phyloP scores from a whole-genome alignment of 208 protist species.

The Acanthamoeba culbertsoni region DNA sequence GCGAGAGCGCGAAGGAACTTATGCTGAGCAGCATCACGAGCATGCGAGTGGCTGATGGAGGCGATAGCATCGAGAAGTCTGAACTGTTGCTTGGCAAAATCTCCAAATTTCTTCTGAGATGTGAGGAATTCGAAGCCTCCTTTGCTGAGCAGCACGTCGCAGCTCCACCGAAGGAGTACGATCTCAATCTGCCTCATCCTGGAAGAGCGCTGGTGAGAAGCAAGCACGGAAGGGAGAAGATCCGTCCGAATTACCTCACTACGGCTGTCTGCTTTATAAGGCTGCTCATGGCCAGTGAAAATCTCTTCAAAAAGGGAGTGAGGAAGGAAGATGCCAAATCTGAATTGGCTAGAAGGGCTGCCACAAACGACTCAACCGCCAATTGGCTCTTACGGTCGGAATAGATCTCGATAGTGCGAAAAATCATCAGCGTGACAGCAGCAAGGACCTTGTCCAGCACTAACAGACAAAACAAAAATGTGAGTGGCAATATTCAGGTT shows the following conservation, averaged over 20 bases:
- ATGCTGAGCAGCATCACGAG: not conserved
- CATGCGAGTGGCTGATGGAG: not conserved
- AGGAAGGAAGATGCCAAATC: slow-evolving; percentile 6
- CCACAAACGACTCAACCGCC: slow-evolving; percentile 40
- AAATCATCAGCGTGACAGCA: slow-evolving; percentile 10
- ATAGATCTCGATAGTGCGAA: slow-evolving; percentile 28
- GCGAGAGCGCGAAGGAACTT: not conserved
- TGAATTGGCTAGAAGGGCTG: not conserved
- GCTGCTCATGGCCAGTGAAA: not conserved
- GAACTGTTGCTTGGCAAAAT: slow-evolving; percentile 59
- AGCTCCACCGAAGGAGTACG: slow-evolving; percentile 44
- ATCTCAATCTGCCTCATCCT: slow-evolving; percentile 43
- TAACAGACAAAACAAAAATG: not conserved
- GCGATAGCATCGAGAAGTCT: not conserved
- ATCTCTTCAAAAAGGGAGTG: slow-evolving; percentile 52
- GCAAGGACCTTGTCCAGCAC: slow-evolving; percentile 14
- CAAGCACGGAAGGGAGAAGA: no score
- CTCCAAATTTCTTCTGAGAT: slow-evolving; percentile 61
- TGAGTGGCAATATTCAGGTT: not conserved
- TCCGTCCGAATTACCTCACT: not conserved
- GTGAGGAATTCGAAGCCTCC: slow-evolving; percentile 43
- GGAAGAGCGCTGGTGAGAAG: no score
- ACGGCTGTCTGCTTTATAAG: not conserved
- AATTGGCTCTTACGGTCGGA: slow-evolving; percentile 38
- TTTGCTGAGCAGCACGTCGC: slow-evolving; percentile 44